phyloP scores from a whole-genome alignment of 306 rosid species.

The Ziziphus jujuba region DNA sequence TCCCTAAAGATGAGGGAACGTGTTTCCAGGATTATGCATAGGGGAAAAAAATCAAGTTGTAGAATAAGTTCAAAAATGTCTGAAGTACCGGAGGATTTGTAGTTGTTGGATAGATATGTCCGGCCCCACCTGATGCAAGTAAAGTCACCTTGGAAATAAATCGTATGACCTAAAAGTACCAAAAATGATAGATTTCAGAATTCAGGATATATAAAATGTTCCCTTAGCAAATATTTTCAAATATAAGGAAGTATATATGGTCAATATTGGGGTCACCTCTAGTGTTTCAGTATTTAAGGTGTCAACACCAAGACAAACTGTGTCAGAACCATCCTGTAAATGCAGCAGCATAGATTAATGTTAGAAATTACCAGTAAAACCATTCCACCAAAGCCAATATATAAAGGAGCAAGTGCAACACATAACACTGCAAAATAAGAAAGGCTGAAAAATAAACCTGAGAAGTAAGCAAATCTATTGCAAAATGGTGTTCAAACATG shows the following conservation, averaged over 20 bases:
- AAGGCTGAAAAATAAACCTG: conserved; percentile 53
- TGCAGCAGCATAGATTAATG: conserved; percentile 29
- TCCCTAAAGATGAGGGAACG: background rate
- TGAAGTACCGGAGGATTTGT: conserved; percentile 85
- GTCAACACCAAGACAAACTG: conserved; percentile 81
- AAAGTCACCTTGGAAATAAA: conserved; percentile 90
- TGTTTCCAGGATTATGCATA: background rate
- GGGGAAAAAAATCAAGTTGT: background rate
- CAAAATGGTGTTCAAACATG: conserved; percentile 88
- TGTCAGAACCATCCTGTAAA: conserved; percentile 71
- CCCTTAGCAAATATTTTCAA: conserved; percentile 11
- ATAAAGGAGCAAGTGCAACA: conserved; percentile 4
- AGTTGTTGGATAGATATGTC: conserved; percentile 91
- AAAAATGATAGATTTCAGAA: conserved; percentile 27
- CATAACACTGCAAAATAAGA: background rate
- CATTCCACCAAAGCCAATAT: background rate
- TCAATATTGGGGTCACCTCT: conserved; percentile 55
- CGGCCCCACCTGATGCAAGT: conserved; percentile 97
- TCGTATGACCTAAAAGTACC: conserved; percentile 71
- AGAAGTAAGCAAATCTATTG: conserved; percentile 83
- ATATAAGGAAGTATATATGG: conserved; percentile 3
- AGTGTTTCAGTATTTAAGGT: conserved; percentile 67
- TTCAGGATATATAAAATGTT: conserved; percentile 8
- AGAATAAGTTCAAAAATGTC: background rate
- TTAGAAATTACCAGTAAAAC: conserved; percentile 22